Evolutionary conservation across 169 alveolate genomes (phyloP).

Genomic region (Theileria luwenshuni): DNA sequence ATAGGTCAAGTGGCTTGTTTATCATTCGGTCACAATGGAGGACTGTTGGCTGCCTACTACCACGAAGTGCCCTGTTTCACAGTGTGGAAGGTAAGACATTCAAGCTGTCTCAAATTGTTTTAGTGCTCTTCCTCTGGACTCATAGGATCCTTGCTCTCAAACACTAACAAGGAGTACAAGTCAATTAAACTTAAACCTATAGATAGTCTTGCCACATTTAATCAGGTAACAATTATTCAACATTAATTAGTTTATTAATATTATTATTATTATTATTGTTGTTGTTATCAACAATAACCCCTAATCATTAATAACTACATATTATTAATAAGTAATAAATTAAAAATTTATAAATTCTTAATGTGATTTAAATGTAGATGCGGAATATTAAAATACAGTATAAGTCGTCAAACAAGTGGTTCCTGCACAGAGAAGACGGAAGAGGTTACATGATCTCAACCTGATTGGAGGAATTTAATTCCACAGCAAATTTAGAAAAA

Average conservation of each 20-base stretch:
- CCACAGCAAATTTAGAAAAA: slow-evolving; percentile 52
- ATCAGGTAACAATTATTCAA: slow-evolving; percentile 29
- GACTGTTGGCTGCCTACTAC: slow-evolving; percentile 63
- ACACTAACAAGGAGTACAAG: slow-evolving; percentile 44
- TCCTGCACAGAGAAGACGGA: slow-evolving; percentile 75
- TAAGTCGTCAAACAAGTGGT: slow-evolving; percentile 76
- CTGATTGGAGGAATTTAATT: slow-evolving; percentile 1
- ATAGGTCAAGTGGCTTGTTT: slow-evolving; percentile 41
- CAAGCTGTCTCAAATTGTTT: background rate
- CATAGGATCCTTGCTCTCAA: slow-evolving; percentile 51
- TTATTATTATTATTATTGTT: no score
- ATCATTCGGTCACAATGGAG: slow-evolving; percentile 62
- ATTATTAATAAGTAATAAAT: background rate
- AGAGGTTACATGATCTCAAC: slow-evolving; percentile 74
- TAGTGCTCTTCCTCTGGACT: slow-evolving; percentile 65
- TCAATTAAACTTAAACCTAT: slow-evolving; percentile 47
- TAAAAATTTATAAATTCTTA: background rate
- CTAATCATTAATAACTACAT: background rate
- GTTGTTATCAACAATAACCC: no score
- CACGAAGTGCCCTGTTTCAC: slow-evolving; percentile 52
- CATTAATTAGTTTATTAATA: no score
- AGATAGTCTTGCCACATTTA: slow-evolving; percentile 15
- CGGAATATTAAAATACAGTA: slow-evolving; percentile 72
- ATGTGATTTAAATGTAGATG: slow-evolving; percentile 20
- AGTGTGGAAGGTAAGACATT: slow-evolving; percentile 49